Conservation (phyloP, 805 yeast genomes). For the Zygosaccharomyces bailii region DNA sequence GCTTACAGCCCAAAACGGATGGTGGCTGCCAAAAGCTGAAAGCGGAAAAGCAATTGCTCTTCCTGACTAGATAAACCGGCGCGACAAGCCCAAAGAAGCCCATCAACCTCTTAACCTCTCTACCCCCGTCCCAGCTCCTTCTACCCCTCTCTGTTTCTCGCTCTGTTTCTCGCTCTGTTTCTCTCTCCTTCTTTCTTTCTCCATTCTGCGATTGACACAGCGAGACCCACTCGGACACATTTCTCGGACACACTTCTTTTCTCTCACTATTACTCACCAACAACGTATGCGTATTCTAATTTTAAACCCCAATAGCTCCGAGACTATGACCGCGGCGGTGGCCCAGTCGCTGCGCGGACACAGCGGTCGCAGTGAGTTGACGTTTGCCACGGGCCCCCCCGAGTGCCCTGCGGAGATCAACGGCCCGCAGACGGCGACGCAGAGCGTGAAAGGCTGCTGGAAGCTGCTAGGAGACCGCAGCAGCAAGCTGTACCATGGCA, state of each 20-base stretch:
- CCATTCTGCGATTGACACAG: neutral
- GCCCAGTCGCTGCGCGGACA: constrained; percentile 13
- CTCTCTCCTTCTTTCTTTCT: neutral
- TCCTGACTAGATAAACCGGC: constrained; percentile 2
- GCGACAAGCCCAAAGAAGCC: neutral
- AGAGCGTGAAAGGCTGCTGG: constrained; percentile 22
- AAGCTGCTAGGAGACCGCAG: constrained; percentile 17
- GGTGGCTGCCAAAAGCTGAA: neutral
- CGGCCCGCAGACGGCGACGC: constrained; percentile 18
- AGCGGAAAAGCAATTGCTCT: neutral
- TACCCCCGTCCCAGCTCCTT: too few species aligned
- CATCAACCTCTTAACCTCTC: neutral
- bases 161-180: too few species aligned
- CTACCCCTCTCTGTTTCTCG: neutral
- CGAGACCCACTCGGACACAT: too few species aligned
- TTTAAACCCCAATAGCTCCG: constrained; percentile 28
- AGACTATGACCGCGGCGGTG: constrained; percentile 24
- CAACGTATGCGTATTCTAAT: constrained; percentile 19
- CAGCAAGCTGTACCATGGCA: constrained; percentile 15
- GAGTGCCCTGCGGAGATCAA: constrained; percentile 26
- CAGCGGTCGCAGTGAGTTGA: neutral
- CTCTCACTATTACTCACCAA: too few species aligned
- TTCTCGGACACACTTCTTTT: too few species aligned
- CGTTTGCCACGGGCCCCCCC: constrained; percentile 25
- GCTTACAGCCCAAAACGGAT: neutral